A percentile compares a stretch with the other conserved stretches of the same genome.
Evolutionary conservation across 163 green algal species (phyloP).

Genomic region (Volvox carteri): DNA sequence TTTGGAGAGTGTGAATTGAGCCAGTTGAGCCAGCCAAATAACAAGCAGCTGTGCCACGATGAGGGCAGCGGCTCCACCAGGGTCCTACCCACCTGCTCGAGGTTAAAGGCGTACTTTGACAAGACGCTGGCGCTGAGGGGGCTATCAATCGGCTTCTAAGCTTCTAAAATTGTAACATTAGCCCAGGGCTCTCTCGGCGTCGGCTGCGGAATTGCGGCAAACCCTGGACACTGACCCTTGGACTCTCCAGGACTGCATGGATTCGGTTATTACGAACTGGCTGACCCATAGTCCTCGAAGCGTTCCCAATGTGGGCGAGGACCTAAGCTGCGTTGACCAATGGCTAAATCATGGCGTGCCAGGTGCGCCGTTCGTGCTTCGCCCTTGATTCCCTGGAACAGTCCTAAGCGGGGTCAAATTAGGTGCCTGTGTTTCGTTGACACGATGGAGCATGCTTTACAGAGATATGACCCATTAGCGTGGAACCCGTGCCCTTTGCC

Average conservation of each 20-base stretch:
- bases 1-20: too few relatives aligned
- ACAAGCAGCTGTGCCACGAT: too few relatives aligned
- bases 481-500: background rate
- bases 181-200: background rate
- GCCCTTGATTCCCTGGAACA: too few relatives aligned
- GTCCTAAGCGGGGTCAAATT: too few relatives aligned
- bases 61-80: too few relatives aligned
- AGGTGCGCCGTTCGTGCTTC: too few relatives aligned
- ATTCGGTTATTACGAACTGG: slow-evolving; percentile 12
- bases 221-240: background rate
- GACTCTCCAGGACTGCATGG: background rate
- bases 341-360: background rate
- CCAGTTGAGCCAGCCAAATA: too few relatives aligned
- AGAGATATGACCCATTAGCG: too few relatives aligned
- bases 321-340: slow-evolving; percentile 3
- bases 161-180: background rate
- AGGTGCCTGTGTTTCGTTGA: too few relatives aligned
- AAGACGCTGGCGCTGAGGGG: background rate
- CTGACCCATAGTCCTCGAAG: background rate
- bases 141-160: background rate
- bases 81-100: too few relatives aligned
- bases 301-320: background rate
- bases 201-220: background rate
- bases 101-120: too few relatives aligned
- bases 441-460: too few relatives aligned